A percentile compares a stretch with the other conserved stretches of the same genome.
These are phyloP conservation scores for Apostasia ramifera DNA, from an alignment of 106 monocot species.

Conservation along the genomic window DNA sequence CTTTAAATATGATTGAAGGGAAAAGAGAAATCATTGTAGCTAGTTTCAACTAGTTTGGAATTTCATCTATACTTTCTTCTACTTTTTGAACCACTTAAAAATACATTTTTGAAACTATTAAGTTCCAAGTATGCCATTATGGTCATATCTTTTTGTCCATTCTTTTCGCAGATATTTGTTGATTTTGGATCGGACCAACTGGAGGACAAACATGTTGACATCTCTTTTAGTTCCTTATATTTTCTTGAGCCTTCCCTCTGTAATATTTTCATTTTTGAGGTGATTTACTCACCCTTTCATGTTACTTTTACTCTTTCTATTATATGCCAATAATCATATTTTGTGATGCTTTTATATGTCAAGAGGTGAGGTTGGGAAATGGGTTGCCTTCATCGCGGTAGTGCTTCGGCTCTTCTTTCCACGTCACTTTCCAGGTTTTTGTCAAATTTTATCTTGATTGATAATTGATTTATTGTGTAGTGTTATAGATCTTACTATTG, in stretches of 20 bases:
- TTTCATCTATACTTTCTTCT: too few species aligned
- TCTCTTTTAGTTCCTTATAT: conserved; percentile 87
- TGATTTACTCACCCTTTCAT: conserved; percentile 9
- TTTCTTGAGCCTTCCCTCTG: conserved; percentile 70
- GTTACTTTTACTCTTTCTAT: neutral
- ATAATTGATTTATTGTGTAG: too few species aligned
- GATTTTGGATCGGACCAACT: conserved; percentile 85
- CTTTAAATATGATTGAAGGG: too few species aligned
- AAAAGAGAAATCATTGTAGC: too few species aligned
- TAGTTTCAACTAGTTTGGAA: too few species aligned
- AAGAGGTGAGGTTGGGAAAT: conserved; percentile 92
- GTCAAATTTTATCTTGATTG: neutral
- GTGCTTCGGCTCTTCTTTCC: conserved; percentile 86
- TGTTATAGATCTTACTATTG: too few species aligned
- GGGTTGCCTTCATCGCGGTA: conserved; percentile 77
- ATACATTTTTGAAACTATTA: too few species aligned
- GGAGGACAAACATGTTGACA: conserved; percentile 91
- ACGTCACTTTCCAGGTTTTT: conserved; percentile 61
- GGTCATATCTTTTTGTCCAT: neutral
- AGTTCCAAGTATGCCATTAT: too few species aligned
- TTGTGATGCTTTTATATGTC: neutral
- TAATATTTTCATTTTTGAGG: conserved; percentile 65
- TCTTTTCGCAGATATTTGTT: conserved; percentile 55
- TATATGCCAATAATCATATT: neutral
- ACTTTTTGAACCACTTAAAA: too few species aligned